Conservation (phyloP, 2,329 filamentous ascomycete genomes). For the Colletotrichum sp. region DNA sequence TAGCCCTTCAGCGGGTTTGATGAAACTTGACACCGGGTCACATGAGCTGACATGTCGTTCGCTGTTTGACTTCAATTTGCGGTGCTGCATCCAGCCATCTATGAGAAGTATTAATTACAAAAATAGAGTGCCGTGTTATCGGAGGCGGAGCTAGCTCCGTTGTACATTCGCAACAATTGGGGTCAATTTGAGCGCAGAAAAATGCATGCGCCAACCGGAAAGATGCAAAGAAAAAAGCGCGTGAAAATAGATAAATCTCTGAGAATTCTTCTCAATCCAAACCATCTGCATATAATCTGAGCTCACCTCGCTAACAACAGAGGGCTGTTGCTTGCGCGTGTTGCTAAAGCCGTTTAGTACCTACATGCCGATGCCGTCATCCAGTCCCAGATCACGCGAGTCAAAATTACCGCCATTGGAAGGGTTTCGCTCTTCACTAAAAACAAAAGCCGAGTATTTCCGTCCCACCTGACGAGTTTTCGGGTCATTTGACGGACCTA, state of each 20-base stretch:
- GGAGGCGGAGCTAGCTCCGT: neutral
- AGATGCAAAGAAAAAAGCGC: neutral
- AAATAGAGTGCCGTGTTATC: neutral
- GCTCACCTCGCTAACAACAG: neutral
- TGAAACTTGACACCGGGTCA: neutral
- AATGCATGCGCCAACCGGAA: neutral
- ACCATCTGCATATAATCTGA: neutral
- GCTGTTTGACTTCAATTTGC: neutral
- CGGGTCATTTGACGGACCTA: neutral
- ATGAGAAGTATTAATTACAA: neutral
- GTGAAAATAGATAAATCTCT: neutral
- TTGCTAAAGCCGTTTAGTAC: neutral
- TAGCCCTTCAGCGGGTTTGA: neutral
- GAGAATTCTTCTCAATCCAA: neutral
- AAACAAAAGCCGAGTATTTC: neutral
- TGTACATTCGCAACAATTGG: neutral
- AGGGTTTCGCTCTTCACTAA: neutral
- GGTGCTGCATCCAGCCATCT: neutral
- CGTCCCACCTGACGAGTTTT: neutral
- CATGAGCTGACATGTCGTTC: neutral
- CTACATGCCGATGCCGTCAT: neutral
- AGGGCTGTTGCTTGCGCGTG: neutral
- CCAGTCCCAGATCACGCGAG: conserved; percentile 2
- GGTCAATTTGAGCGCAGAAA: neutral
- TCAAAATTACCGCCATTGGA: neutral